Conservation (phyloP, 208 protist species). For the Acanthamoeba healyi region DNA sequence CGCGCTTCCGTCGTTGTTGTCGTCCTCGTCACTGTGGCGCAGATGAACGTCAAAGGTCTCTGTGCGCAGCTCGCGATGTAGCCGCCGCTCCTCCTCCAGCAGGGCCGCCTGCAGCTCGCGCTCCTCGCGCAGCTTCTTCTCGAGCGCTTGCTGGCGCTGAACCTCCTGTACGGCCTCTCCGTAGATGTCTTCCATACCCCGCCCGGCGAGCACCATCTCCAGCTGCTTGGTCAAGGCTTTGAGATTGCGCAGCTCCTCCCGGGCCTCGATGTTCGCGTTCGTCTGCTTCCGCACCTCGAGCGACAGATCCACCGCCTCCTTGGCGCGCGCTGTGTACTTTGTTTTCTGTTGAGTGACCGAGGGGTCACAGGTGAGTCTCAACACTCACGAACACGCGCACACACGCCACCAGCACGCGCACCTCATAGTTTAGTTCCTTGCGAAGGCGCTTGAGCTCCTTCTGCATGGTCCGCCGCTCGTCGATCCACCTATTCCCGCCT, state of each 20-base stretch:
- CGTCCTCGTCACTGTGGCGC: too few relatives aligned
- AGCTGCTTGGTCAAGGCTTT: not conserved
- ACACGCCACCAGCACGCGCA: too few relatives aligned
- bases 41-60: not conserved
- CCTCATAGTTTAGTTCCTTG: constrained; percentile 14
- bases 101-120: not conserved
- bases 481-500: not conserved
- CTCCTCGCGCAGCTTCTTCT: not conserved
- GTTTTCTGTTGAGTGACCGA: too few relatives aligned
- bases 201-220: not conserved
- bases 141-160: not conserved
- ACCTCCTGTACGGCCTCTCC: not conserved
- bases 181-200: not conserved
- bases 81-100: not conserved
- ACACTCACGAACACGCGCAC: not conserved
- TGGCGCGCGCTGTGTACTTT: not conserved
- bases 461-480: not conserved
- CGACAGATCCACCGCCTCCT: not conserved
- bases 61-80: not conserved
- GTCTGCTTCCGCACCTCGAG: not conserved
- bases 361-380: too few relatives aligned
- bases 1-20: too few relatives aligned
- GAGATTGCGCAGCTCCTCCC: not conserved
- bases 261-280: not conserved
- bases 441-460: constrained; percentile 8